These are phyloP conservation scores for Jackrogersella minutella DNA, from an alignment of 495 filamentous ascomycete species.

Conservation along the genomic window DNA sequence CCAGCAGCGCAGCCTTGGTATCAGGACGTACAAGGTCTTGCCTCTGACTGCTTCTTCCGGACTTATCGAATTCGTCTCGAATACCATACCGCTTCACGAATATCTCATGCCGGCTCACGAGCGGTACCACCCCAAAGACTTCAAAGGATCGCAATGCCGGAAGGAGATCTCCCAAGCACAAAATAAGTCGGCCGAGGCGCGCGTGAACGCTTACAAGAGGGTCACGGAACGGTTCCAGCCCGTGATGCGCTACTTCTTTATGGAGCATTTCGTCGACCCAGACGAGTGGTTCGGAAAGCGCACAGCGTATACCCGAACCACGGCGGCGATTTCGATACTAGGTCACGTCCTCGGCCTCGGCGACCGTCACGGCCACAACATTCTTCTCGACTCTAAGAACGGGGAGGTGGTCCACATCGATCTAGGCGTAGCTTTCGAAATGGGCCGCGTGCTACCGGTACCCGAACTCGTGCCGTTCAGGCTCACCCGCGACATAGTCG, in stretches of 20 bases:
- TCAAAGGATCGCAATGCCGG: constrained; percentile 75
- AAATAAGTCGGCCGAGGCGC: constrained; percentile 68
- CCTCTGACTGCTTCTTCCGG: constrained; percentile 83
- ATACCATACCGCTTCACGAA: constrained; percentile 90
- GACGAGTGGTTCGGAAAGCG: constrained; percentile 93
- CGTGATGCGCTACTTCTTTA: constrained; percentile 96
- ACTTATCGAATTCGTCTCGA: constrained; percentile 95
- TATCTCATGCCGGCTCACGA: constrained; percentile 91
- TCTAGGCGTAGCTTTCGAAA: constrained; percentile 94
- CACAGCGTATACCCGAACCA: constrained; percentile 88
- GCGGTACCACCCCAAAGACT: constrained; percentile 83
- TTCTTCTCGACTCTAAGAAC: constrained; percentile 86
- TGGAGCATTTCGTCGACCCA: constrained; percentile 91
- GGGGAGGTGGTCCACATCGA: constrained; percentile 98
- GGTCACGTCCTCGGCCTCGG: constrained; percentile 95
- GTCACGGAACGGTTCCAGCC: constrained; percentile 85
- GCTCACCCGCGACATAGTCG: constrained; percentile 92
- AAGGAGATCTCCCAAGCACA: constrained; percentile 79
- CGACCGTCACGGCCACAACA: constrained; percentile 96
- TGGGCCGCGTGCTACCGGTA: constrained; percentile 89
- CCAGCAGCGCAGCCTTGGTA: constrained; percentile 83
- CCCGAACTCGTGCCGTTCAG: constrained; percentile 96
- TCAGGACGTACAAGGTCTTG: constrained; percentile 95
- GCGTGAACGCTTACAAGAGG: constrained; percentile 75
- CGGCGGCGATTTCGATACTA: constrained; percentile 93